Evolutionary conservation across 2,329 filamentous ascomycete genomes (phyloP).

Genomic region (Verticillium longisporum): DNA sequence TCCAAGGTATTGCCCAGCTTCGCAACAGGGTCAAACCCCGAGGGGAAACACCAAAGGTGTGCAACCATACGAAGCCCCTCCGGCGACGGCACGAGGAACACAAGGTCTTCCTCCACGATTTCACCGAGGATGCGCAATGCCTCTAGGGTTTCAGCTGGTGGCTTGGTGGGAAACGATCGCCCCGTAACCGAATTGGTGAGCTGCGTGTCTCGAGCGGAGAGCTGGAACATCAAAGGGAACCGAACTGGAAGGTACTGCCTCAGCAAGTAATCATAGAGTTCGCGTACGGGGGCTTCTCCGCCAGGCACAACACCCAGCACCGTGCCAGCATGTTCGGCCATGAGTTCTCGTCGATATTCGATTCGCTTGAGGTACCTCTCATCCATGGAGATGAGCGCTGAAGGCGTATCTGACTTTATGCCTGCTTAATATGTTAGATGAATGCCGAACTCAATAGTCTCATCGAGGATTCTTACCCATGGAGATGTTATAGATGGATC

Average conservation of each 20-base stretch:
- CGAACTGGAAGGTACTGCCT: conserved; percentile 37
- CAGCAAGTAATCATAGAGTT: conserved; percentile 42
- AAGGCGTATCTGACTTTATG: conserved; percentile 32
- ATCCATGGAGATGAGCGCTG: conserved; percentile 47
- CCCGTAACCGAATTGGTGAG: conserved; percentile 30
- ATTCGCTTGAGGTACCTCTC: conserved; percentile 40
- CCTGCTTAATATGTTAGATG: conserved; percentile 21
- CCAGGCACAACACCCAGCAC: conserved; percentile 34
- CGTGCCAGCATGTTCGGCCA: conserved; percentile 27
- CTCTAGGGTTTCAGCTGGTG: conserved; percentile 19
- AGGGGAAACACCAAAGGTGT: conserved; percentile 44
- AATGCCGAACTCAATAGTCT: neutral
- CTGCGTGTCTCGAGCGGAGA: neutral
- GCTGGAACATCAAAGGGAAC: conserved; percentile 36
- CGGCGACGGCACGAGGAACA: conserved; percentile 36
- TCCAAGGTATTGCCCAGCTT: conserved; percentile 42
- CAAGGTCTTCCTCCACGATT: conserved; percentile 49
- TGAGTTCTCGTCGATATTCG: conserved; percentile 27
- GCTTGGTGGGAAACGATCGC: conserved; percentile 17
- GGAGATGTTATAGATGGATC: conserved; percentile 45
- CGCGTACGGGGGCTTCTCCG: conserved; percentile 34
- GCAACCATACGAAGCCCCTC: conserved; percentile 36
- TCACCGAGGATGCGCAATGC: conserved; percentile 36
- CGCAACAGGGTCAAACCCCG: conserved; percentile 42
- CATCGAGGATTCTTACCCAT: conserved; percentile 34